Conservation (phyloP, 2,329 filamentous ascomycete genomes). For the Magnaporthiopsis rhizophila region DNA sequence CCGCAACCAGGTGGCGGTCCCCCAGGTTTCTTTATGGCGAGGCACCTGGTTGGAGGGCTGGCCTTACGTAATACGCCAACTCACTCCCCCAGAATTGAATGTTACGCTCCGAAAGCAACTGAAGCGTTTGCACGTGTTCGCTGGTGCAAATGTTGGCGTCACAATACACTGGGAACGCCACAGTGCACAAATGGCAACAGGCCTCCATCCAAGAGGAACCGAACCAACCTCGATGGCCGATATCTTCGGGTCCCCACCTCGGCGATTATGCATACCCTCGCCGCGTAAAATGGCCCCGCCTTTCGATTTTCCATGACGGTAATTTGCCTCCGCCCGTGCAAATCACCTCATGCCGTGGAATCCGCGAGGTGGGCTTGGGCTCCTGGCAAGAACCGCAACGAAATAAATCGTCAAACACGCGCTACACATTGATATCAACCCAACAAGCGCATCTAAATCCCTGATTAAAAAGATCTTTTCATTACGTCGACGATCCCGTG, state of each 20-base stretch:
- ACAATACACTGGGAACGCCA: not conserved
- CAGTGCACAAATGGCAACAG: not conserved
- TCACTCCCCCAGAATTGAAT: not conserved
- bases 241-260: too few relatives aligned
- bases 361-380: not conserved
- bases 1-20: not conserved
- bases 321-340: not conserved
- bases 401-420: not conserved
- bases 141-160: not conserved
- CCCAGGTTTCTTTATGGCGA: not conserved
- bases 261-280: not conserved
- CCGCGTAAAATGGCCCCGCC: slow-evolving; percentile 1
- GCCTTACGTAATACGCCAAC: not conserved
- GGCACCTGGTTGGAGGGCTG: not conserved
- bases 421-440: too few relatives aligned
- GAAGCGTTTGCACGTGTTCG: not conserved
- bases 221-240: not conserved
- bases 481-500: not conserved
- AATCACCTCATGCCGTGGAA: not conserved
- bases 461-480: not conserved
- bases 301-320: not conserved
- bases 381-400: slow-evolving; percentile 64
- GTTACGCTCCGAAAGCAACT: not conserved
- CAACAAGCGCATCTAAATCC: not conserved
- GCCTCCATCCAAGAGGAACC: not conserved